phyloP scores from a whole-genome alignment of 2,329 filamentous ascomycete species.

The Hypoxylon sp. region DNA sequence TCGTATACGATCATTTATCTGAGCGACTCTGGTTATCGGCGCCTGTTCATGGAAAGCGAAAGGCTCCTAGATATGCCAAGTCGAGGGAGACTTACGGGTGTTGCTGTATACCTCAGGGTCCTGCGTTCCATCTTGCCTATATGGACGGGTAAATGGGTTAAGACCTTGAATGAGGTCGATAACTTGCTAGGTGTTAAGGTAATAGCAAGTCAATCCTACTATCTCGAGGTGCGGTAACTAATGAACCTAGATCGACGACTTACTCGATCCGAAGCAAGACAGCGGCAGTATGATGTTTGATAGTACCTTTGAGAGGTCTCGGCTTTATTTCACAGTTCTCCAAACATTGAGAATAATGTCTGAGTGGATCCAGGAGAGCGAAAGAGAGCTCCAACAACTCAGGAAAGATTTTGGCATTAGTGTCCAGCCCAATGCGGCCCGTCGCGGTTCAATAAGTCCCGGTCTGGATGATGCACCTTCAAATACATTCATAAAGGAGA shows the following conservation, averaged over 20 bases:
- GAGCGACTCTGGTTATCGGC: constrained; percentile 35
- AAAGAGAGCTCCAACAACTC: constrained; percentile 37
- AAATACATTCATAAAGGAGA: constrained; percentile 18
- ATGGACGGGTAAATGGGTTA: constrained; percentile 37
- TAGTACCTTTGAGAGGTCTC: constrained; percentile 36
- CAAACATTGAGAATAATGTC: constrained; percentile 37
- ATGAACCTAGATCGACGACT: constrained; percentile 26
- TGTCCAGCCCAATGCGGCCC: constrained; percentile 8
- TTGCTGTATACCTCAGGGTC: constrained; percentile 35
- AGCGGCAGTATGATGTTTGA: constrained; percentile 35
- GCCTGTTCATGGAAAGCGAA: constrained; percentile 41
- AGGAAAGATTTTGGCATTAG: constrained; percentile 27
- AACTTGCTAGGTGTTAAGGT: constrained; percentile 37
- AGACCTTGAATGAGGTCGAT: constrained; percentile 36
- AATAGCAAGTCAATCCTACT: neutral
- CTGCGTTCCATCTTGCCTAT: constrained; percentile 31
- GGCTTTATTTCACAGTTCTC: constrained; percentile 39
- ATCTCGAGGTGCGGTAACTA: neutral
- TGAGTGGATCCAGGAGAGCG: constrained; percentile 41
- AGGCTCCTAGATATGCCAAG: constrained; percentile 28
- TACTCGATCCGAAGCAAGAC: constrained; percentile 32
- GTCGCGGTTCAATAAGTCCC: constrained; percentile 17
- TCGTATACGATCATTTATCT: constrained; percentile 38
- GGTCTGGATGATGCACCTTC: neutral
- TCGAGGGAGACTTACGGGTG: constrained; percentile 30